Conservation (phyloP, 345 rosid genomes). For the Nephelium lappaceum region DNA sequence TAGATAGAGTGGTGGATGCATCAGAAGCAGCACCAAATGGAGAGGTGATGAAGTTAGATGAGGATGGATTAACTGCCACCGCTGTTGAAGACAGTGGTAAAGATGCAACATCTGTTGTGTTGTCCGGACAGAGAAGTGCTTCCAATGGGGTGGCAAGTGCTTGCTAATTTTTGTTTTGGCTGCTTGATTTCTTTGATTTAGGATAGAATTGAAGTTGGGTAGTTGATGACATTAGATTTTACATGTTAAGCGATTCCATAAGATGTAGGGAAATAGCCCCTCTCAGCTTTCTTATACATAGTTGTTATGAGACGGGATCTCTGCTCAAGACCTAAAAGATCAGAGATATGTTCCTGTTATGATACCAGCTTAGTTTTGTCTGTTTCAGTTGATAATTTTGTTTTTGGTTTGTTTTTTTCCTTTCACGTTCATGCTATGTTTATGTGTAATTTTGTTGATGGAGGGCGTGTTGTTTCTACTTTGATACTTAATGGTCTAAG, state of each 20-base stretch:
- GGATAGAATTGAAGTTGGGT: constrained; percentile 13
- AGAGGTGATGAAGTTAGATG: constrained; percentile 29
- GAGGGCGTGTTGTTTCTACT: no score
- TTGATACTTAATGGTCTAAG: no score
- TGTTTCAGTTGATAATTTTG: background rate
- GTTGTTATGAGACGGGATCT: constrained; percentile 1
- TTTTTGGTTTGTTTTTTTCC: background rate
- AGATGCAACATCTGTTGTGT: constrained; percentile 11
- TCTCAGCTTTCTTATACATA: constrained; percentile 19
- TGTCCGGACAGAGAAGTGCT: constrained; percentile 21
- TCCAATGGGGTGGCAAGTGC: constrained; percentile 43
- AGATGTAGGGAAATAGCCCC: constrained; percentile 10
- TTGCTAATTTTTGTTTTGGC: constrained; percentile 32
- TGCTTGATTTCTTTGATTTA: background rate
- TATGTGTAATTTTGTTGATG: no score
- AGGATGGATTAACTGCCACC: constrained; percentile 23
- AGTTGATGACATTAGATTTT: constrained; percentile 9
- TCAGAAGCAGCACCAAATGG: constrained; percentile 25
- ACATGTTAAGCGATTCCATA: constrained; percentile 14
- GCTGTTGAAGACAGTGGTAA: constrained; percentile 20
- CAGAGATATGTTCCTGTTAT: background rate
- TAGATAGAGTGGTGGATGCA: constrained; percentile 9
- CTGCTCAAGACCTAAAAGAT: constrained; percentile 13
- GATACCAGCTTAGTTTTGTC: background rate
- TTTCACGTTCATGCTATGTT: background rate